Evolutionary conservation across 2,329 filamentous ascomycete species (phyloP).

Genomic region (Aspergillus sp.): DNA sequence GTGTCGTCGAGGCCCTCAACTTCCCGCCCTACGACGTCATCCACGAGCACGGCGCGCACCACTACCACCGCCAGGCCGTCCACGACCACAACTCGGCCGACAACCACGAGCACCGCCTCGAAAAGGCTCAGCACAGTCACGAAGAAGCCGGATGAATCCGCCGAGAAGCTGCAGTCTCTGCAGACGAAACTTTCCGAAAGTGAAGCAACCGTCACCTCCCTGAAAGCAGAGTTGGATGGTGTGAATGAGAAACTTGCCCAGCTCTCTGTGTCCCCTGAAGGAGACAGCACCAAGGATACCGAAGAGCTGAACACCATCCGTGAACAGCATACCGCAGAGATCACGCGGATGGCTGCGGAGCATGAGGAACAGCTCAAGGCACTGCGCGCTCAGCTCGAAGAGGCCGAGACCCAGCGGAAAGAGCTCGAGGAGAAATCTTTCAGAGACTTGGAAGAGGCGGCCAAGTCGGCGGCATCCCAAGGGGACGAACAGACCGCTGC

Average conservation of each 20-base stretch:
- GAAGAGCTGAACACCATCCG: slow-evolving; percentile 23
- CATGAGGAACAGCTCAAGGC: slow-evolving; percentile 33
- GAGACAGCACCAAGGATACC: slow-evolving; percentile 20
- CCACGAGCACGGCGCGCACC: slow-evolving; percentile 19
- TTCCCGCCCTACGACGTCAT: slow-evolving; percentile 24
- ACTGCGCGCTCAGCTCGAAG: slow-evolving; percentile 32
- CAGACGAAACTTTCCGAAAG: slow-evolving; percentile 36
- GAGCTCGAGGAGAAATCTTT: slow-evolving; percentile 35
- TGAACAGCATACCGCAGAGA: slow-evolving; percentile 31
- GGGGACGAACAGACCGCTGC: slow-evolving; percentile 34
- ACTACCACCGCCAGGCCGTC: slow-evolving; percentile 16
- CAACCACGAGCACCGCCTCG: slow-evolving; percentile 19
- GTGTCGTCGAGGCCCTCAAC: slow-evolving; percentile 22
- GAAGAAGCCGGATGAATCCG: slow-evolving; percentile 27
- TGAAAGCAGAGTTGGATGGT: slow-evolving; percentile 32
- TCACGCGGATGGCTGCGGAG: slow-evolving; percentile 29
- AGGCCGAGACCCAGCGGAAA: slow-evolving; percentile 35
- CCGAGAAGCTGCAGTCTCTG: slow-evolving; percentile 33
- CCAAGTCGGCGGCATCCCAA: slow-evolving; percentile 32
- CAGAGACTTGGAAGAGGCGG: slow-evolving; percentile 39
- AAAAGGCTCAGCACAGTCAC: slow-evolving; percentile 37
- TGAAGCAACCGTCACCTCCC: slow-evolving; percentile 30
- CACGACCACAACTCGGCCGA: slow-evolving; percentile 17
- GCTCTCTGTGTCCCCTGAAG: slow-evolving; percentile 25
- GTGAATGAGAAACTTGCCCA: slow-evolving; percentile 35